Evolutionary conservation across 192 early-diverging fungal species (phyloP), one percentile per base, ranked within the genome.

Genomic region (Backusella westeae): DNA sequence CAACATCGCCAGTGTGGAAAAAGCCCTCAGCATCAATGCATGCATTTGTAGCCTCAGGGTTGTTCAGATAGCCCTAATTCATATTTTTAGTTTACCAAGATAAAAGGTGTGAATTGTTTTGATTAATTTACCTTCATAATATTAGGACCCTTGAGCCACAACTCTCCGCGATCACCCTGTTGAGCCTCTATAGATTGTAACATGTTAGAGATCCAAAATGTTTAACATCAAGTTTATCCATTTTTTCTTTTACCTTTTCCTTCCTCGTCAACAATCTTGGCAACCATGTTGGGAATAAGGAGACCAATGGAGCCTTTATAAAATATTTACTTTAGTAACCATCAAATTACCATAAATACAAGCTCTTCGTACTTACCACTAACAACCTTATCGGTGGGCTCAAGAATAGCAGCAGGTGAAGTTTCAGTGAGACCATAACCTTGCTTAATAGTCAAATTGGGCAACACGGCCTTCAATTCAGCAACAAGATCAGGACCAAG

Each of bases 351-450:
- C 8, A 29, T 0, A 12, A 14, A 12, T 63, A 63, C 9, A 63
- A 29, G 2, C 2, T 32, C 32, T 3, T 32, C 32, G 3, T 8
- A 29, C 56, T 63, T 83, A 84, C 85, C 87, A 12, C 79, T 41
- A 23, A 82, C 17, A 19, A 76, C 39, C 1, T 78, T 67, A 42
- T 72, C 34, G 8, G 72, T 80, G 17, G 81, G 52, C 19, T 66
- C 78, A 15, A 87, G 75, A 66, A 78, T 71, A 5, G 80, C 63
- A 35, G 89, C 81, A 7, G 92, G 91, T 0, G 86, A 86, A 65
- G 87, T 80, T 75, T 96, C 94, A 0, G 94, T 92, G 84, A 91
- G 87, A 34, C 94, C 94, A 69, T 91, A 96, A 8, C 86, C 91
- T 75, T 93, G 91, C 15, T 84, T 80, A 17, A 93, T 81, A 21